A percentile compares a stretch with the other conserved stretches of the same genome.
Conservation (phyloP, 257 asterid genomes). For the Solanum medicagineum region DNA sequence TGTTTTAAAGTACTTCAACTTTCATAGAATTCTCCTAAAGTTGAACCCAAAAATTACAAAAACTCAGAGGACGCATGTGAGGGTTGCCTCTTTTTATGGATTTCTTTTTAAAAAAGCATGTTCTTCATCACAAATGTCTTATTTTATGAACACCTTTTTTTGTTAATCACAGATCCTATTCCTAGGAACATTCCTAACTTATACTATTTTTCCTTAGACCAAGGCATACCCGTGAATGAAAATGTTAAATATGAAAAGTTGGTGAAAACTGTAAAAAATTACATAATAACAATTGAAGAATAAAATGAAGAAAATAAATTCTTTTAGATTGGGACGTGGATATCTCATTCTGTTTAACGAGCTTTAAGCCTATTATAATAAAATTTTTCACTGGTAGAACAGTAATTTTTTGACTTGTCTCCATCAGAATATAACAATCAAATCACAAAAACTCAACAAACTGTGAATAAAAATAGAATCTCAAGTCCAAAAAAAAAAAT, state of each 20-base stretch:
- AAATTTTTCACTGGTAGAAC: no score
- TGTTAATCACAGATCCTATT: not conserved
- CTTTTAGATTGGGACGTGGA: no score
- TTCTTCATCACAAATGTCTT: not conserved
- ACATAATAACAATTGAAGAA: no score
- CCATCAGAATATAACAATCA: no score
- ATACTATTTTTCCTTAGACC: not conserved
- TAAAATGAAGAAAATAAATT: no score
- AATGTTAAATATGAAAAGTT: not conserved
- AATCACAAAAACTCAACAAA: no score
- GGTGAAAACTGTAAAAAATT: no score
- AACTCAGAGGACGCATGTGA: not conserved
- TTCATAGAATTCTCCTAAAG: not conserved
- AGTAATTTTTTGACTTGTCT: no score
- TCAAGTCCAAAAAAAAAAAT: no score
- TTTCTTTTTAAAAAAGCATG: not conserved
- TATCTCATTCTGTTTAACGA: no score
- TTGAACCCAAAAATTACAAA: not conserved
- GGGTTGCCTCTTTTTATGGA: not conserved
- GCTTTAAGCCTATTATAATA: no score
- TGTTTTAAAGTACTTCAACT: not conserved
- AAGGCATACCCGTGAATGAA: not conserved
- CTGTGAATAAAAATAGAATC: no score
- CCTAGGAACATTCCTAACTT: not conserved
- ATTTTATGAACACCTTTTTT: not conserved